Conservation (phyloP, 2,329 filamentous ascomycete species). For the Tolypocladium amazonense region DNA sequence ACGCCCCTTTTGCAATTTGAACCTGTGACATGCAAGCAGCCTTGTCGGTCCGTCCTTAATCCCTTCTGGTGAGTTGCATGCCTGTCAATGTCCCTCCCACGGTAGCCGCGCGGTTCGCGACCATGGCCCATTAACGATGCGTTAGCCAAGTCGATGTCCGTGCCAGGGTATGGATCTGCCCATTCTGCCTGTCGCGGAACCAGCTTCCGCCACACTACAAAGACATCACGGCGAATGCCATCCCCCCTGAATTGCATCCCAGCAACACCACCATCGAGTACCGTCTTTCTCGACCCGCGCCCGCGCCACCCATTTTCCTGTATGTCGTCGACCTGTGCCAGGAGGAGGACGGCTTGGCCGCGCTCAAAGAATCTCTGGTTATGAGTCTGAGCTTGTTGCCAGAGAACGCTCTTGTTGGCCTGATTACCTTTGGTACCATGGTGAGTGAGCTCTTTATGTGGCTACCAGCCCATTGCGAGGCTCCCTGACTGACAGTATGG, state of each 20-base stretch:
- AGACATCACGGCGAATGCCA: slow-evolving; percentile 74
- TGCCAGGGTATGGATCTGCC: slow-evolving; percentile 78
- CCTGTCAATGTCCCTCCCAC: neutral
- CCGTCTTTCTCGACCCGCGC: slow-evolving; percentile 67
- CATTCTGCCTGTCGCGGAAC: slow-evolving; percentile 78
- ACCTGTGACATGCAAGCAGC: slow-evolving; percentile 91
- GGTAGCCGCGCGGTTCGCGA: neutral
- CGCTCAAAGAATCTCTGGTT: slow-evolving; percentile 76
- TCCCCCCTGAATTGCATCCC: slow-evolving; percentile 73
- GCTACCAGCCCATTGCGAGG: slow-evolving; percentile 9
- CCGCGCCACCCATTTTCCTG: slow-evolving; percentile 75
- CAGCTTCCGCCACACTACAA: slow-evolving; percentile 79
- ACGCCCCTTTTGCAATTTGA: slow-evolving; percentile 89
- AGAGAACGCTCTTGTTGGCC: slow-evolving; percentile 69
- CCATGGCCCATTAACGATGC: slow-evolving; percentile 11
- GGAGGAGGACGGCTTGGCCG: slow-evolving; percentile 74
- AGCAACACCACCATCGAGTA: slow-evolving; percentile 87
- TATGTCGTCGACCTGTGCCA: slow-evolving; percentile 86
- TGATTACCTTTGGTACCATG: slow-evolving; percentile 91
- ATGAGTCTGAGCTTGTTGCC: slow-evolving; percentile 77
- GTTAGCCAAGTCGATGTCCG: slow-evolving; percentile 71
- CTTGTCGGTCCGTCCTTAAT: slow-evolving; percentile 91
- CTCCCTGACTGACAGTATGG: neutral
- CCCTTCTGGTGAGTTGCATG: slow-evolving; percentile 69
- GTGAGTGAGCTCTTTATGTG: slow-evolving; percentile 30